Base-by-base conservation (phyloP, 1,284 basidiomycete species). In the Tranzscheliella williamsii region DNA sequence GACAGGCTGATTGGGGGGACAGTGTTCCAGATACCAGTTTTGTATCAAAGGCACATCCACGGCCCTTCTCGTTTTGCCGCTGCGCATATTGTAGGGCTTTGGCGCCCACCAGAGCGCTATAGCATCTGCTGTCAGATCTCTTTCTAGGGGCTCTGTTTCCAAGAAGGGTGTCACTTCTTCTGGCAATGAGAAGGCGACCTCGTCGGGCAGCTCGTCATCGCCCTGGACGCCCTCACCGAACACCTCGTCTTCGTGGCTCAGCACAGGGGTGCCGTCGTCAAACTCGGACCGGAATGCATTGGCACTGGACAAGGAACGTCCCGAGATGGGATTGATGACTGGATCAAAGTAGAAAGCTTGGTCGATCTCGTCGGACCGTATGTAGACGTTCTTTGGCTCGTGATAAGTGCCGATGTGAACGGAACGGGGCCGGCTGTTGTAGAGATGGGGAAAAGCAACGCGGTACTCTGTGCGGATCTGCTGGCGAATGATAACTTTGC, bases 271-370 rank as follows among this genome's bases (percentile, higher is more conserved):
- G 17, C 72, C 73, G 24, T 76, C 69, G 31, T 66, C 62, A 49
- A 67, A 72, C 42, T 60, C 39, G 24, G 53, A 7, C 17, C 60
- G 57, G 60, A 75, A 75, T 13, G 61, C 58, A 37, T 67, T 41
- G 15, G 51, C 43, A 42, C 49, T 64, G 32, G 58, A 54, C 16
- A 73, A 38, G 13, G 58, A 56, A 15, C 74, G 62, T 39, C 62
- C 61, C 5, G 78, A 76, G 78, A 97, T 96, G 23, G 77, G 76
- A 48, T 78, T 74, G 80, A 99, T 94, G 58, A 97, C 85, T 0
- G 95, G 94, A 79, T 98, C 95, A 75, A 95, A 99, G 81, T 97
- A 98, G 82, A 99, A 99, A 0, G 95, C 91, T n/a, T 95, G 95
- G 79, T 99, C 93, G 26, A 95, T 95, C 76, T 98, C 94, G 65